These are phyloP conservation scores for Cryptosporidium muris DNA, from an alignment of 169 alveolate species.

Conservation along the genomic window DNA sequence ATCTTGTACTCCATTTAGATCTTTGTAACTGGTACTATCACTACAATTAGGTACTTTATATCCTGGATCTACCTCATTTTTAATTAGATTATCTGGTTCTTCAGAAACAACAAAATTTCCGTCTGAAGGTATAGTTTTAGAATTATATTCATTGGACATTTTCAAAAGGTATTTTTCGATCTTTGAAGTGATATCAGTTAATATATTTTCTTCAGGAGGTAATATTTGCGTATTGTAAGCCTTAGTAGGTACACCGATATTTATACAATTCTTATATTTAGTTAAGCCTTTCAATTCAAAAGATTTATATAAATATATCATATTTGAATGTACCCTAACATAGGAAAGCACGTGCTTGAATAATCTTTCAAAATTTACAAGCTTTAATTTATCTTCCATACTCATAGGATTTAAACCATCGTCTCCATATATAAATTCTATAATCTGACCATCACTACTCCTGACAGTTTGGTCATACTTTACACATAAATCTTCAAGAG, in stretches of 20 bases:
- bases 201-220: slow-evolving; percentile 16
- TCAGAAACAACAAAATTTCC: not conserved
- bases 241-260: not conserved
- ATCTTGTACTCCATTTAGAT: not conserved
- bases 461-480: slow-evolving; percentile 96
- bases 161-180: slow-evolving; percentile 21
- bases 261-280: not conserved
- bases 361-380: slow-evolving; percentile 81
- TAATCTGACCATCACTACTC: slow-evolving; percentile 93
- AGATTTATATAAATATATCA: slow-evolving; percentile 14
- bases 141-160: not conserved
- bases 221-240: not conserved
- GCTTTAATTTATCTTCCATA: slow-evolving; percentile 83
- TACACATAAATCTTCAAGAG: slow-evolving; percentile 95
- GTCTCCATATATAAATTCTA: slow-evolving; percentile 97
- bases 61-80: slow-evolving; percentile 1
- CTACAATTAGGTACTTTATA: not conserved
- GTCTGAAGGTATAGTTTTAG: not conserved
- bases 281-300: not conserved
- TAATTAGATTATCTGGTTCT: not conserved
- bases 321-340: slow-evolving; percentile 39
- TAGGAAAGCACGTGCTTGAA: slow-evolving; percentile 72
- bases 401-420: slow-evolving; percentile 94
- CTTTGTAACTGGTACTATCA: not conserved
- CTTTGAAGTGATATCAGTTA: not conserved